Evolutionary conservation across 768 basidiomycete genomes (phyloP).

Genomic region (Panellus pusillus): DNA sequence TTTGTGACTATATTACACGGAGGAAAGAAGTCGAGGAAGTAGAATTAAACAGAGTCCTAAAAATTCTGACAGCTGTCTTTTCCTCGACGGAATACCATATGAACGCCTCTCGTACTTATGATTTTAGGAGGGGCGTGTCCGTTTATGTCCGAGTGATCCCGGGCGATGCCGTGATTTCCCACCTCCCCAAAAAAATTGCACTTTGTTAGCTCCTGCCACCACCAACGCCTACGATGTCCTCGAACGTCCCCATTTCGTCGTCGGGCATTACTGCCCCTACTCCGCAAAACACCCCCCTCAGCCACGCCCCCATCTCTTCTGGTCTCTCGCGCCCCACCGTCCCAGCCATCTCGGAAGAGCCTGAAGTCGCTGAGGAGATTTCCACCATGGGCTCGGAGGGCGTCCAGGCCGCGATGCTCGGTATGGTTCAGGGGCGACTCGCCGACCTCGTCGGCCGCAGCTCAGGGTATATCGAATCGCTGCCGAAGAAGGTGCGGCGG

Average conservation of each 20-base stretch:
- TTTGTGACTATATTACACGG: too few species aligned
- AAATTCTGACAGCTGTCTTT: too few species aligned
- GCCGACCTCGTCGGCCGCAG: constrained; percentile 84
- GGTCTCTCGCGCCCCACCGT: constrained; percentile 87
- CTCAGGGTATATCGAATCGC: constrained; percentile 91
- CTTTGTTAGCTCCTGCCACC: neutral
- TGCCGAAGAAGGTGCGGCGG: constrained; percentile 78
- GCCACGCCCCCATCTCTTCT: constrained; percentile 72
- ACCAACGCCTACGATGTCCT: constrained; percentile 50
- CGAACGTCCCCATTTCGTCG: constrained; percentile 61
- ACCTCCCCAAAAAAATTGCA: constrained; percentile 1
- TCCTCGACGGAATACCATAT: too few species aligned
- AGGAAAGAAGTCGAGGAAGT: too few species aligned
- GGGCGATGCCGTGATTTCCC: neutral
- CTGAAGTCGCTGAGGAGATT: constrained; percentile 56
- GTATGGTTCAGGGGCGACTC: constrained; percentile 87
- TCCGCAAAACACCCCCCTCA: constrained; percentile 89
- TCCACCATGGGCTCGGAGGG: constrained; percentile 38
- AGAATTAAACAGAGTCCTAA: too few species aligned
- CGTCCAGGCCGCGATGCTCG: constrained; percentile 66
- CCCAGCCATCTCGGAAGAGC: constrained; percentile 83
- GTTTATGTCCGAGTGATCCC: neutral
- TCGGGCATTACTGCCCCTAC: constrained; percentile 75
- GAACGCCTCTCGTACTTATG: too few species aligned
- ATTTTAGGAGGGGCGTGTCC: too few species aligned